Evolutionary conservation across 2,329 filamentous ascomycete genomes (phyloP).

Genomic region (Fusarium neocosmosporiellum): DNA sequence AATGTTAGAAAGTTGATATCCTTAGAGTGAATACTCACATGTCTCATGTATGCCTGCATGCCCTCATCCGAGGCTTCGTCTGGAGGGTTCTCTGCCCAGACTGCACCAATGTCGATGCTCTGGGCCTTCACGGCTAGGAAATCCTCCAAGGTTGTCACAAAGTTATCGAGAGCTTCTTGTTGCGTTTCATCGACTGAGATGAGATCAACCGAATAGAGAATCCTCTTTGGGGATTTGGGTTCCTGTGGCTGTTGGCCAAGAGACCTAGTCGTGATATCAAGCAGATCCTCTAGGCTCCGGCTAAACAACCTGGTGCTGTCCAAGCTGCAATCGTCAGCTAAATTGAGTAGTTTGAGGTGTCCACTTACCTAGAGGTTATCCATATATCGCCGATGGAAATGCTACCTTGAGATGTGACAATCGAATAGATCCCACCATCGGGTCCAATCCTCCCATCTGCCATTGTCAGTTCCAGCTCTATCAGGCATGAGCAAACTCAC

Average conservation of each 20-base stretch:
- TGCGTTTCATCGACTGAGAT: conserved; percentile 8
- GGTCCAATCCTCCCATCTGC: conserved; percentile 37
- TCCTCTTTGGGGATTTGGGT: conserved; percentile 12
- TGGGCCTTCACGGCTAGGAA: conserved; percentile 9
- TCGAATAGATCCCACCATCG: conserved; percentile 46
- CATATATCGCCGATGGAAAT: conserved; percentile 24
- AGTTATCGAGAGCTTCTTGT: conserved; percentile 24
- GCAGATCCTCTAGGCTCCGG: conserved; percentile 42
- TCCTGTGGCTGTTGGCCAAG: neutral
- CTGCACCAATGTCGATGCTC: conserved; percentile 28
- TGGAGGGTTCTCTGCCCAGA: conserved; percentile 34
- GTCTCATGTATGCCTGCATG: conserved; percentile 44
- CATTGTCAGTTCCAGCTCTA: conserved; percentile 28
- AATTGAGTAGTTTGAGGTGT: neutral
- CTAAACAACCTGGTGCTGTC: conserved; percentile 39
- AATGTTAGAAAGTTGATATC: conserved; percentile 12
- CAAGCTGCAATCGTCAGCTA: conserved; percentile 25
- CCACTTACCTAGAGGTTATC: conserved; percentile 37
- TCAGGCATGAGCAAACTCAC: conserved; percentile 39
- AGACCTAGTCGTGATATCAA: conserved; percentile 23
- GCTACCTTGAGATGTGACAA: conserved; percentile 35
- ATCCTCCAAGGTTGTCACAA: conserved; percentile 43
- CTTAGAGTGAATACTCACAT: conserved; percentile 33
- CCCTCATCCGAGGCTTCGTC: neutral
- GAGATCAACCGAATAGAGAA: conserved; percentile 46